phyloP scores from a whole-genome alignment of 2,329 filamentous ascomycete species.

The Alternaria triticina region DNA sequence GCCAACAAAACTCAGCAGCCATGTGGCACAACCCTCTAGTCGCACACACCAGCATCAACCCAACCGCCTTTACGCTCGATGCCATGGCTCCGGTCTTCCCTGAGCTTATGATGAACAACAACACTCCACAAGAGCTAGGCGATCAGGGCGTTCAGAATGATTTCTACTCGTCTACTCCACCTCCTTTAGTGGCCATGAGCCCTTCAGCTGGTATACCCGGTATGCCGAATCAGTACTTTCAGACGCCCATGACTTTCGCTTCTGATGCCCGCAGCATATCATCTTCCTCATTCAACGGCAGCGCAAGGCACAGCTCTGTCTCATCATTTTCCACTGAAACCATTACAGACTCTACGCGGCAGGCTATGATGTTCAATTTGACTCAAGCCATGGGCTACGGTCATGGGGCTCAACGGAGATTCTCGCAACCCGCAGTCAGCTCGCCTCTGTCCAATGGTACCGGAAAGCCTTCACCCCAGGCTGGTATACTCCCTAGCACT shows the following conservation, averaged over 20 bases:
- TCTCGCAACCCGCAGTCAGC: conserved; percentile 64
- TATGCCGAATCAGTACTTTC: conserved; percentile 65
- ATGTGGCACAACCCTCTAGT: conserved; percentile 60
- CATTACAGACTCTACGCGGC: conserved; percentile 70
- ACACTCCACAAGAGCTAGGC: conserved; percentile 77
- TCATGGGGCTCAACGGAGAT: conserved; percentile 59
- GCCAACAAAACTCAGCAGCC: conserved; percentile 45
- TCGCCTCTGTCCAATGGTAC: conserved; percentile 54
- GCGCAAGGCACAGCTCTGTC: conserved; percentile 65
- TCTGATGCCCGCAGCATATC: conserved; percentile 69
- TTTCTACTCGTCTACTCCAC: conserved; percentile 79
- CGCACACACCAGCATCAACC: conserved; percentile 69
- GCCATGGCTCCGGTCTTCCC: conserved; percentile 76
- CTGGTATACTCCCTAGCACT: conserved; percentile 74
- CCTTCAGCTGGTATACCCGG: conserved; percentile 71
- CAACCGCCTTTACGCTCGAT: conserved; percentile 76
- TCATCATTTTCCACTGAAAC: conserved; percentile 68
- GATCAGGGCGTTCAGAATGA: conserved; percentile 73
- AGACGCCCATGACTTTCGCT: conserved; percentile 70
- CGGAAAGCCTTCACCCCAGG: conserved; percentile 50
- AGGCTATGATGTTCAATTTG: conserved; percentile 67
- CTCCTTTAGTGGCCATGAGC: conserved; percentile 76
- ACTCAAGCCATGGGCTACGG: conserved; percentile 64
- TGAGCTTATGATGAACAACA: conserved; percentile 68
- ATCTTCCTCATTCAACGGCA: conserved; percentile 74